A percentile compares a stretch with the other conserved stretches of the same genome.
Conservation (phyloP, 2,329 filamentous ascomycete genomes). For the Alternaria postmessia region DNA sequence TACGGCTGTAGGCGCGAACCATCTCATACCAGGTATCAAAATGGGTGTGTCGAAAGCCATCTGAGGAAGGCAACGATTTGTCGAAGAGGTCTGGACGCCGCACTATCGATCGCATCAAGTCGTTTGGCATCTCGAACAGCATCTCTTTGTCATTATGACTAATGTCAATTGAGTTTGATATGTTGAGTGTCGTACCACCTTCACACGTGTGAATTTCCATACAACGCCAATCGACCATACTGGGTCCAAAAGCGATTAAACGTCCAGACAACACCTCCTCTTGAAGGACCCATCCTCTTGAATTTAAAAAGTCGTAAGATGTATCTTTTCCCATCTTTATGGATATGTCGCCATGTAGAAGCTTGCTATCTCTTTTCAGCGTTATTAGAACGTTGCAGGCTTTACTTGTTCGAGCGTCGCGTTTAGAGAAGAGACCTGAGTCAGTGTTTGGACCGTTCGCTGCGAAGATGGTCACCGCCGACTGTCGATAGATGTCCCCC, state of each 20-base stretch:
- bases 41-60: background rate
- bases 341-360: no score
- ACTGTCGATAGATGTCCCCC: background rate
- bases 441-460: background rate
- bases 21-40: background rate
- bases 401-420: background rate
- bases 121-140: background rate
- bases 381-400: background rate
- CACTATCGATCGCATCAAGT: background rate
- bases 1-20: background rate
- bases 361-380: no score
- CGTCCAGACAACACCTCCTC: background rate
- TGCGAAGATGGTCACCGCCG: background rate
- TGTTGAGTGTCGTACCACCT: no score
- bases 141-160: no score
- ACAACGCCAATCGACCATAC: background rate
- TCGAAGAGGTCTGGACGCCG: background rate
- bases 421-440: background rate
- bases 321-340: no score
- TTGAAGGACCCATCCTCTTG: background rate
- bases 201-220: no score
- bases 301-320: no score
- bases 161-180: no score
- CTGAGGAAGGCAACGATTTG: background rate
- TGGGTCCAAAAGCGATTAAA: background rate